Conservation (phyloP, 805 yeast genomes). For the Clavispora carvajalis region DNA sequence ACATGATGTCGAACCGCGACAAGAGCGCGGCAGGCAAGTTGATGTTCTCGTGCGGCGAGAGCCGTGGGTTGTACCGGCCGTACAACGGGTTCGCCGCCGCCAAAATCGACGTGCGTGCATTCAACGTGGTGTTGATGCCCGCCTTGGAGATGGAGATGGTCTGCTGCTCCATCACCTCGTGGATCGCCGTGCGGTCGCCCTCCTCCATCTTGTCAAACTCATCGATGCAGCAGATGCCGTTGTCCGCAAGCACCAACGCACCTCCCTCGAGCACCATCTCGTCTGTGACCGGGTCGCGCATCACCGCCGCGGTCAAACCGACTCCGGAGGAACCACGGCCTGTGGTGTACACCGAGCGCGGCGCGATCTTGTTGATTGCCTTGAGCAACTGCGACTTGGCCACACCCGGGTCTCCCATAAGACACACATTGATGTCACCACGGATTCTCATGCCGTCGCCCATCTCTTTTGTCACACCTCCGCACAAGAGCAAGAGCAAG, state of each 20-base stretch:
- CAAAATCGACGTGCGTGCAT: slow-evolving; percentile 89
- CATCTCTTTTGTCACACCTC: slow-evolving; percentile 91
- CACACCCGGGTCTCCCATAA: slow-evolving; percentile 99
- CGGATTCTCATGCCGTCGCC: slow-evolving; percentile 97
- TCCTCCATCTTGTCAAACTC: slow-evolving; percentile 99
- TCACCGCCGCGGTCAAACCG: slow-evolving; percentile 97
- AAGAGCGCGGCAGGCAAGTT: slow-evolving; percentile 94
- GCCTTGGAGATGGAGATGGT: slow-evolving; percentile 97
- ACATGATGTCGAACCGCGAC: slow-evolving; percentile 90
- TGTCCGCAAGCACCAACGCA: slow-evolving; percentile 93
- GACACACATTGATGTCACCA: slow-evolving; percentile 92
- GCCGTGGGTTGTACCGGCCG: slow-evolving; percentile 86
- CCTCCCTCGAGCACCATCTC: slow-evolving; percentile 99
- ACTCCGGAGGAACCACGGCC: slow-evolving; percentile 99
- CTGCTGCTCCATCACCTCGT: slow-evolving; percentile 99
- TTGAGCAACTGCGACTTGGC: slow-evolving; percentile 95
- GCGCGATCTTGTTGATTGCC: slow-evolving; percentile 87
- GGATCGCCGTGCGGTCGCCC: slow-evolving; percentile 92
- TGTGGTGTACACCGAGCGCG: slow-evolving; percentile 94
- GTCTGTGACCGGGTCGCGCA: slow-evolving; percentile 98
- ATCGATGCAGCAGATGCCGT: slow-evolving; percentile 97
- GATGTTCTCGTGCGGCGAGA: slow-evolving; percentile 92
- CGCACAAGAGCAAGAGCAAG: slow-evolving; percentile 73
- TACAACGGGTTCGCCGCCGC: slow-evolving; percentile 99
- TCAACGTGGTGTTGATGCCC: slow-evolving; percentile 91